Evolutionary conservation across 1,284 basidiomycete genomes (phyloP), one percentile per base, ranked within the genome.

Genomic region (Pseudomicrostroma phylloplanum): DNA sequence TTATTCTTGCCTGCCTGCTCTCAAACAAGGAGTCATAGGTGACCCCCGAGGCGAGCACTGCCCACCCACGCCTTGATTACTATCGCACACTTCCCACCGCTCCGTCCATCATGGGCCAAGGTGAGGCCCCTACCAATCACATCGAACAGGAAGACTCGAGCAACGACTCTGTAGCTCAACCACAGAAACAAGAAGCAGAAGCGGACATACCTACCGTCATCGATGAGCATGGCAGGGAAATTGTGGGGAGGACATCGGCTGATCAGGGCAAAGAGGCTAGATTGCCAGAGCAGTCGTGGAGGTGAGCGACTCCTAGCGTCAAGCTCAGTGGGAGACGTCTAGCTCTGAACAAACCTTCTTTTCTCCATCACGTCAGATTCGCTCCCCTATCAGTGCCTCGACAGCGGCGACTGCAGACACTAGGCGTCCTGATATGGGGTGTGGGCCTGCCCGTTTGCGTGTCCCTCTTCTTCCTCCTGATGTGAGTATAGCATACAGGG

Each of bases 341-440:
- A n/a, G n/a, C n/a, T n/a, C 51, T 54, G 51, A 54, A 15, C 25
- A 6, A 19, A 54, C 6, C 17, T 19, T 19, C 4, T 54, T 21
- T 6, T 25, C 51, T 26, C 19, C 58, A 17, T 26, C 54, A n/a
- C 19, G 6, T 9, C 59, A 68, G 68, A 42, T 76, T 78, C 51
- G 76, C 70, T 3, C 74, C 76, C 9, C 66, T 76, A 13, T 67
- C 64, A 7, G 70, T 78, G 12, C 76, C 76, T 8, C 67, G 67
- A 25, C 69, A 68, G 49, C 69, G 74, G 9, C 61, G 73, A 1
- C 51, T 77, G n/a, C 80, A 80, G 58, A 80, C 80, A 3, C 67
- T 75, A 21, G 73, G 73, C 0, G 93, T 98, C 48, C 88, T 92
- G 12, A 73, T 88, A 58, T 96, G 91, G 91, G 89, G 89, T 15